Conservation (phyloP, 441 rosid genomes). For the Metrosideros polymorpha region DNA sequence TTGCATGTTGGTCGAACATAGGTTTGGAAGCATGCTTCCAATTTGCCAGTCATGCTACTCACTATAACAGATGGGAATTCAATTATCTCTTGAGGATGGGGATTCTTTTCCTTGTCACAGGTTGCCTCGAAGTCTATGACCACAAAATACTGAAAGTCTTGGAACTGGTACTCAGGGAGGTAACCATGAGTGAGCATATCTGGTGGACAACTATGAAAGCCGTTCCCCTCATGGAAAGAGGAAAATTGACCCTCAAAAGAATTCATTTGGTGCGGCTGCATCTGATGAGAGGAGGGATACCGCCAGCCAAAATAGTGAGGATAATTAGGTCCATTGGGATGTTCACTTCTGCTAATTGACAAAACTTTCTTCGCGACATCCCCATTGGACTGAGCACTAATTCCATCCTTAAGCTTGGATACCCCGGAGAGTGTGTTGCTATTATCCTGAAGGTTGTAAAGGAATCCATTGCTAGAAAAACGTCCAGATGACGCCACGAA, state of each 20-base stretch:
- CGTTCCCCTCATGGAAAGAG: background rate
- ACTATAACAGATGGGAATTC: slow-evolving; percentile 74
- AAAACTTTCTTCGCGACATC: background rate
- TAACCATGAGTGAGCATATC: slow-evolving; percentile 7
- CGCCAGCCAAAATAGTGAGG: slow-evolving; percentile 1
- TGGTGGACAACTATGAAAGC: background rate
- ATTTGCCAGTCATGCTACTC: slow-evolving; percentile 46
- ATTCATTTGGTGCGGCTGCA: background rate
- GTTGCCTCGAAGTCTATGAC: slow-evolving; percentile 78
- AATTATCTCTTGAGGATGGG: slow-evolving; percentile 68
- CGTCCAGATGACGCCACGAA: background rate
- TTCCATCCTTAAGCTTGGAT: slow-evolving; percentile 4
- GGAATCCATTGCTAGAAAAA: background rate
- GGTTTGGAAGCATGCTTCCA: slow-evolving; percentile 57
- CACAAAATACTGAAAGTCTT: slow-evolving; percentile 56
- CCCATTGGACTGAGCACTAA: background rate
- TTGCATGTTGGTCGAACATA: slow-evolving; percentile 64
- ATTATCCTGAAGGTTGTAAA: slow-evolving; percentile 2
- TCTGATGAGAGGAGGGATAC: background rate
- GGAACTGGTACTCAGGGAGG: slow-evolving; percentile 23
- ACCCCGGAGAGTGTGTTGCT: slow-evolving; percentile 8
- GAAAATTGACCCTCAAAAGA: background rate
- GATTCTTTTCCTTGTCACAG: slow-evolving; percentile 51
- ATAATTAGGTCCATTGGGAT: slow-evolving; percentile 4
- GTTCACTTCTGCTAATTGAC: background rate